Base-by-base conservation (phyloP, 108 stramenopile species). In the Cyclotella distinguenda region DNA sequence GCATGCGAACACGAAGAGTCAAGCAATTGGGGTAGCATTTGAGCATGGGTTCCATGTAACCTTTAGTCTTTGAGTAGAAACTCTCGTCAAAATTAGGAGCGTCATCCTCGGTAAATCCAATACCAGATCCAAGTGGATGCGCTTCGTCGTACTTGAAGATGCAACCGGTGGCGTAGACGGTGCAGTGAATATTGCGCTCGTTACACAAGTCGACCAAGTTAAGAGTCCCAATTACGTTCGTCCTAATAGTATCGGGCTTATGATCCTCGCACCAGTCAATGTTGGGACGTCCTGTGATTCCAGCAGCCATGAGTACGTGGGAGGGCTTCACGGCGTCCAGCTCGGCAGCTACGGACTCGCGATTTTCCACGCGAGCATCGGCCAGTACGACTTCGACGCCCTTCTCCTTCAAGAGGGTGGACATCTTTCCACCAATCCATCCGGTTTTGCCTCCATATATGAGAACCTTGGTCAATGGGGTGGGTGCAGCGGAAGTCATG, bases 201-300 rank as follows among this genome's bases (percentile, higher is more conserved):
- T 87, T 74, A 68, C 92, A 93, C 1, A 97, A 58, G 67, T 99
- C 98, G 16, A 95, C 95, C 16, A 98, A 62, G 77, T 93, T 98
- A 38, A 99, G 68, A 0, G 96, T 96, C 52, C 99, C 99, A 54
- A 98, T 91, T 22, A 99, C 97, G 68, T 99, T 99, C 53, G 95
- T 84, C 13, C 98, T 89, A 56, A 99, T 89, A 7, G 97, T 98
- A 43, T 96, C 96, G 18, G 85, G 91, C 66, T 93, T 95, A 81
- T 99, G 82, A 56, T 87, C 87, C 58, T 99, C 99, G 64, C 99
- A 99, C 99, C 99, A 99, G 77, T 99, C 99, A 65, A 99, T 97
- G 84, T 99, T 99, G 43, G 99, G 99, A 23, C 98, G 95, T 63
- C 99, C 99, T n/a, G 99, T 99, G 70, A 99, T 97, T 23, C 99